Evolutionary conservation across 495 filamentous ascomycete genomes (phyloP), one percentile per base, ranked within the genome.

Genomic region (Annulohypoxylon nitens): DNA sequence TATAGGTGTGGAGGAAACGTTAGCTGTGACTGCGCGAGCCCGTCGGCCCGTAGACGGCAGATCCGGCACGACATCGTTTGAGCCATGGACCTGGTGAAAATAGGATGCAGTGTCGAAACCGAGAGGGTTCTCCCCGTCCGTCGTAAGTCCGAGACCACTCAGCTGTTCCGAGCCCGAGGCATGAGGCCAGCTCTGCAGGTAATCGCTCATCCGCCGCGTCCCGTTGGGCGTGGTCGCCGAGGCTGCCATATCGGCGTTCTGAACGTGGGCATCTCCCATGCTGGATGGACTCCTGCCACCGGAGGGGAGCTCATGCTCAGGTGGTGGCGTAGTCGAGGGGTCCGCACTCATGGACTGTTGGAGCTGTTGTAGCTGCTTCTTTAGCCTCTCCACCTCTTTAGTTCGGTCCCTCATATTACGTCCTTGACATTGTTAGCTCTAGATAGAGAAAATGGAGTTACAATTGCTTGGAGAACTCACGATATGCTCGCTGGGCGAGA

Each of bases 401-500:
- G 77, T 77, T 41, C 77, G 61, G 43, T 79, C 77, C 39, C 77
- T 66, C 77, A 79, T 79, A 70, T 79, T 79, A 66, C 77, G 72
- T 20, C 77, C 77, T 79, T 14, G 11, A 66, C 30, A 20, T 16
- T 20, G 61, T 79, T 54, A 79, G 65, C 25, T 14, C 61, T 20
- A 34, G 7, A 34, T 23, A 45, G 20, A 12, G 36, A 16, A 55
- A 20, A 2, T 26, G 2, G 16, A 9, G 3, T 47, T 14, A 14
- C 39, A 26, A 10, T 34, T 26, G 53, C 16, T 23, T 9, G 8
- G 1, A 33, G 1, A 41, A 77, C 80, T 71, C 69, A 80, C 80
- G 69, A 63, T 82, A 82, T 68, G 78, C 80, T 33, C 81, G 71
- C 63, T 82, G 81, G n/a, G 81, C 80, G 25, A 81, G 76, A 16